phyloP scores from a whole-genome alignment of 441 rosid species.

The Erodium chrysanthum region DNA sequence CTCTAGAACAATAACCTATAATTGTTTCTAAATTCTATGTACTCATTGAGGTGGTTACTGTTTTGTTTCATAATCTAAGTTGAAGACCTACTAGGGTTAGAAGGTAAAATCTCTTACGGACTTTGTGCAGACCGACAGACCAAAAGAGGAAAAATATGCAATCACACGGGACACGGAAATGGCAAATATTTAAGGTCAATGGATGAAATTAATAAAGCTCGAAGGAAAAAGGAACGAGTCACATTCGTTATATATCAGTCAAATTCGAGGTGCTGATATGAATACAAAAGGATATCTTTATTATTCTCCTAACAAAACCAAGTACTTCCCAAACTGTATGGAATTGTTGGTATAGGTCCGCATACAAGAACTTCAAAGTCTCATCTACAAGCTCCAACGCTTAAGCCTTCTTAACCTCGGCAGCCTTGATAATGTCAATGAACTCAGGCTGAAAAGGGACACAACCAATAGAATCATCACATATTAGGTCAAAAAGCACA shows the following conservation, averaged over 20 bases:
- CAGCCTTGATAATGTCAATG: slow-evolving; percentile 51
- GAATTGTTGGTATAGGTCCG: not conserved
- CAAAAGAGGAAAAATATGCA: not conserved
- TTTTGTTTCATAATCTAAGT: too few relatives aligned
- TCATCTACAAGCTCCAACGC: not conserved
- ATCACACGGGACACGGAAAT: not conserved
- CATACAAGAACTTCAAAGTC: not conserved
- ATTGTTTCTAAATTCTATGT: too few relatives aligned
- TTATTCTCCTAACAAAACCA: not conserved
- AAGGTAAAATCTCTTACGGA: too few relatives aligned
- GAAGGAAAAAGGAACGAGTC: too few relatives aligned
- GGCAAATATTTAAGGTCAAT: not conserved
- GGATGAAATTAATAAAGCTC: too few relatives aligned
- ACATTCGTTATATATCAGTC: not conserved
- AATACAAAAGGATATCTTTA: not conserved
- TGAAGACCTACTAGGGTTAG: too few relatives aligned
- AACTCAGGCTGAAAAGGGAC: slow-evolving; percentile 40
- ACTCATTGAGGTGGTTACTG: too few relatives aligned
- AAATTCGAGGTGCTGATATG: not conserved
- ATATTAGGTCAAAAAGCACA: not conserved
- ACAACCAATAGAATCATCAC: not conserved
- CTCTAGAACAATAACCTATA: too few relatives aligned
- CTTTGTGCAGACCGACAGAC: not conserved
- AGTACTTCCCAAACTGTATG: not conserved
- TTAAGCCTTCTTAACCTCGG: slow-evolving; percentile 31